Percentiles rank a stretch among this genome's conserved stretches.
Conservation (phyloP, 2,329 filamentous ascomycete species). For the Arthroderma sp. region DNA sequence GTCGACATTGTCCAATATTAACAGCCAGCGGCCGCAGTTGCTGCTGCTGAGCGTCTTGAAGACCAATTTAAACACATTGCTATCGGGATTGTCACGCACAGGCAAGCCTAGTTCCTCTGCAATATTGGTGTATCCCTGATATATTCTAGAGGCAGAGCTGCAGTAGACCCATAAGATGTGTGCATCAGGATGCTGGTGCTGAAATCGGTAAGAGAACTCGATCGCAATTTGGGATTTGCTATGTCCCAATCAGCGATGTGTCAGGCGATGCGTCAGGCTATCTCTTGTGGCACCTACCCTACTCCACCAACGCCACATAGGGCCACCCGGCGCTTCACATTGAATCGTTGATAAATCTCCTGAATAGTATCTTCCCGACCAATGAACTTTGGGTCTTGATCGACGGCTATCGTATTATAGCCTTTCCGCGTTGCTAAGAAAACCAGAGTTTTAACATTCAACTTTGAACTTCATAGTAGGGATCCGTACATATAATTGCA, state of each 20-base stretch:
- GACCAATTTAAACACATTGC: background rate
- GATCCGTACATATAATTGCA: background rate
- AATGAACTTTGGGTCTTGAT: background rate
- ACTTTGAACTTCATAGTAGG: background rate
- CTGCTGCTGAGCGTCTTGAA: background rate
- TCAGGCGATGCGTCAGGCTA: background rate
- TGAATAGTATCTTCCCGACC: background rate
- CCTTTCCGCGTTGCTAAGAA: background rate
- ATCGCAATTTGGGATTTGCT: conserved; percentile 1
- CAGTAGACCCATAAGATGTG: background rate
- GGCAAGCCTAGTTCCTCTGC: no score
- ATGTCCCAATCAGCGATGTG: background rate
- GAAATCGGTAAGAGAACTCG: background rate
- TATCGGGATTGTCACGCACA: background rate
- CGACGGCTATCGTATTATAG: background rate
- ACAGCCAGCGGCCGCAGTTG: background rate
- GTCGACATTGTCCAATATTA: conserved; percentile 2
- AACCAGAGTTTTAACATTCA: background rate
- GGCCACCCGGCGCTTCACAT: background rate
- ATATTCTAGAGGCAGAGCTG: background rate
- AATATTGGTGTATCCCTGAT: background rate
- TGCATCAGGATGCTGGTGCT: background rate
- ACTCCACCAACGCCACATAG: background rate
- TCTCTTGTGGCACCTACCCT: background rate
- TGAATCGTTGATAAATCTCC: background rate